Base-by-base conservation (phyloP, 768 basidiomycete species). In the Porpolomopsis calyptriformis region DNA sequence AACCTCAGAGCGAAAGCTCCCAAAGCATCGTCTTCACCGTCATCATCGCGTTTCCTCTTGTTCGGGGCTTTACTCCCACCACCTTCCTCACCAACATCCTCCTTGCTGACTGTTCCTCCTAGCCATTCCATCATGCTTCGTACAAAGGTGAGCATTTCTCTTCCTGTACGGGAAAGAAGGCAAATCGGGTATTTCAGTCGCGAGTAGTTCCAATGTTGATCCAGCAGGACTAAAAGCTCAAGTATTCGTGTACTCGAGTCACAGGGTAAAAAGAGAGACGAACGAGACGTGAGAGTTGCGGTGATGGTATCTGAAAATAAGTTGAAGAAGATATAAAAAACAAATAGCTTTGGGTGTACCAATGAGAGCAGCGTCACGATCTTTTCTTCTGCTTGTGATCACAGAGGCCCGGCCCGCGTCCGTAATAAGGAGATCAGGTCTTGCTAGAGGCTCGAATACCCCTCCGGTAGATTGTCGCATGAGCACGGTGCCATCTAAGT, bases 51-150 rank as follows among this genome's bases (percentile, higher is more conserved):
- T 42, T 72, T 64, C 49, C 80, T 66, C 51, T 77, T 73, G 50
- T 72, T 67, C 34, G 74, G 71, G 31, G 74, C 70, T 16, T 71
- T 71, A 38, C 72, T 71, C 25, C 74, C 70, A 22, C 70, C 71
- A 5, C 75, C 78, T 24, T 86, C 84, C 59, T 86, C 88, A 2
- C 88, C 84, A 1, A 88, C 85, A 50, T 94, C 91, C 55, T 92
- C 89, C 57, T 90, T 90, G 55, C 82, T 88, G 44, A 96, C 81
- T 11, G 88, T 91, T 1, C 96, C 94, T 8, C 96, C 96, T 51
- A 99, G 78, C 91, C 93, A 98, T 60, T 98, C 96, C 78, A 96
- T 94, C 86, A 98, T 85, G 69, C 88, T 93, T 48, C 92, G 69
- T 22, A 96, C 88, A 57, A 92, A 90, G 1, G 86, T 84, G 27